Evolutionary conservation across 2,329 filamentous ascomycete species (phyloP), one percentile per base, ranked within the genome.

Genomic region (Cercospora zeina): DNA sequence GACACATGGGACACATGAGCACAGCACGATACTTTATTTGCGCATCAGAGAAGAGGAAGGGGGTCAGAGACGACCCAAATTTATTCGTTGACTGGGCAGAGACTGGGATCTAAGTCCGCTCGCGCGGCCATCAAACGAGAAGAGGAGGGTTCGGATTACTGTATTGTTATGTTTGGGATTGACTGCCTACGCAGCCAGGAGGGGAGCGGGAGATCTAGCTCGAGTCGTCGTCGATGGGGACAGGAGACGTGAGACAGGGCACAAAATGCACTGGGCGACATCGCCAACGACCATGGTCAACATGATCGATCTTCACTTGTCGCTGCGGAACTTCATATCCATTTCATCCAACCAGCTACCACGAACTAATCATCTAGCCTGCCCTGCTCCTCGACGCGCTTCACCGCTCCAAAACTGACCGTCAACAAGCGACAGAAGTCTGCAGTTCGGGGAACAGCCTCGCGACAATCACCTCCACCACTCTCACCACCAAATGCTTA

Each of bases 401-500:
- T 31, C 47, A 51, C 39, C 19, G 39, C 39, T 19, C 24, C 24
- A 3, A n/a, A n/a, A 45, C 19, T 24, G 39, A 51, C 24, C 39
- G 5, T 14, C 37, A 42, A 2, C 37, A 21, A 49, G 21, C 45
- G 21, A 31, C 24, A 2, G 24, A 31, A 30, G 9, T 13, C 47
- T 16, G 82, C 70, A 97, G 75, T 78, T 99, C 95, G 4, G 95
- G 95, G 72, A 96, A 85, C 65, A 97, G 76, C 67, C 89, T 86
- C 61, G 91, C 84, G n/a, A 97, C 80, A 1, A 96, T 74, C 62
- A 93, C 77, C 77, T 99, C 95, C 34, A 97, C 78, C 53, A 95
- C 81, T 49, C 86, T 82, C 72, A 96, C 96, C 69, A 96, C 80
- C 33, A 97, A 79, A 77, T 97, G 92, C 78, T 93, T 96, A 78